Conservation (phyloP, 345 rosid genomes). For the Pugionium cornutum region DNA sequence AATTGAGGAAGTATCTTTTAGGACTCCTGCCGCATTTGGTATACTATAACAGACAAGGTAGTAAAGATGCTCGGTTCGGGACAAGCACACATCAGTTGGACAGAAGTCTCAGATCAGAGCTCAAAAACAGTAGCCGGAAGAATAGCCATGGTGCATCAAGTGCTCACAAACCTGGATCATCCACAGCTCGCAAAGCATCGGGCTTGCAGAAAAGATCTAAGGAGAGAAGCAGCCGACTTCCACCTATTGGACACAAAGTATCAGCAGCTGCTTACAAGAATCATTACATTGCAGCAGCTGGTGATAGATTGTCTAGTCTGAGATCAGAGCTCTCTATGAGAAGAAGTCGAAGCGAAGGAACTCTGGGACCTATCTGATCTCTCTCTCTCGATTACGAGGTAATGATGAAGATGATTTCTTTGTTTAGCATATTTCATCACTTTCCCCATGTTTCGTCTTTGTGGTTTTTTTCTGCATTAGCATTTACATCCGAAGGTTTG, state of each 20-base stretch:
- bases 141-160: constrained; percentile 49
- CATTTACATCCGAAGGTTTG: constrained; percentile 26
- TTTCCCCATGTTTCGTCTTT: constrained; percentile 18
- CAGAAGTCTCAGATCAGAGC: constrained; percentile 60
- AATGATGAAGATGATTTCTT: constrained; percentile 15
- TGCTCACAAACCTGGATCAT: constrained; percentile 46
- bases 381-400: constrained; percentile 18
- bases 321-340: constrained; percentile 58
- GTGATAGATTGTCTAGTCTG: constrained; percentile 50
- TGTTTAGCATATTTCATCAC: neutral
- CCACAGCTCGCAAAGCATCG: constrained; percentile 56
- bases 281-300: constrained; percentile 50
- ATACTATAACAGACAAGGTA: constrained; percentile 77
- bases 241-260: constrained; percentile 54
- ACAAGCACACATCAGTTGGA: constrained; percentile 60
- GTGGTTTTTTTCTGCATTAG: constrained; percentile 31
- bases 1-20: constrained; percentile 72
- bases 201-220: constrained; percentile 52
- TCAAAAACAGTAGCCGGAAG: constrained; percentile 59
- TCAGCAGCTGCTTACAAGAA: constrained; percentile 45
- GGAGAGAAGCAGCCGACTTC: constrained; percentile 58
- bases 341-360: constrained; percentile 79
- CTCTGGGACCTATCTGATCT: constrained; percentile 47
- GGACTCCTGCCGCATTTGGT: constrained; percentile 82
- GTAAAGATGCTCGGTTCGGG: constrained; percentile 73